Conservation (phyloP, 345 rosid species). For the Murraya koenigii region DNA sequence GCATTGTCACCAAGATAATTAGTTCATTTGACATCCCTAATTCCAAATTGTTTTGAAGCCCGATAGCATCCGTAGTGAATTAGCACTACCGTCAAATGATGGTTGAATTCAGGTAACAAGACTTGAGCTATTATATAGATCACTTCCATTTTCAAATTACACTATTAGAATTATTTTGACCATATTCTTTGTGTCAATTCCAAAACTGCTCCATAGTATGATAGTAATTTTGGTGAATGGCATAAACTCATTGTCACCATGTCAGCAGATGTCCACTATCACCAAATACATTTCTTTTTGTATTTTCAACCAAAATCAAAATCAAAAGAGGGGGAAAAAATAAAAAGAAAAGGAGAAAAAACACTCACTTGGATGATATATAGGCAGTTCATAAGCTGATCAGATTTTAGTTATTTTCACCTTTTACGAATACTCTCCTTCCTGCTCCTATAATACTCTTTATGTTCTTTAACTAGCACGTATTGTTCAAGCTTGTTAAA, state of each 20-base stretch:
- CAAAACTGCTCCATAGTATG: not conserved
- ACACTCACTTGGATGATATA: not conserved
- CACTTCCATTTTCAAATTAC: not conserved
- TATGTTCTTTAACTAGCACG: not conserved
- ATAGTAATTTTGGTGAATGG: not conserved
- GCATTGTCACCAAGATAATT: not conserved
- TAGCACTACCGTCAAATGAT: not conserved
- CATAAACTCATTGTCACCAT: not conserved
- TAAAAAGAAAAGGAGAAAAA: not conserved
- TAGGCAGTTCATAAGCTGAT: not conserved
- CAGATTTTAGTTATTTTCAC: not conserved
- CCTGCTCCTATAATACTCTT: not conserved
- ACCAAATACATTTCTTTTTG: not conserved
- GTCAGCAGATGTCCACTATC: not conserved
- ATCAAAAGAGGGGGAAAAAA: too few species aligned
- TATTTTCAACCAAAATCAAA: not conserved
- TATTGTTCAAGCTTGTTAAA: not conserved
- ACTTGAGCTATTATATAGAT: not conserved
- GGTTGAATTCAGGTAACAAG: not conserved
- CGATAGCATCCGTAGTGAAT: not conserved
- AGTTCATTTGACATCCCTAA: conserved; percentile 6
- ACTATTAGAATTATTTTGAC: not conserved
- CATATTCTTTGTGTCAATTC: not conserved
- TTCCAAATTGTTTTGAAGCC: not conserved
- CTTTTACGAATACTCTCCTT: not conserved